Evolutionary conservation across 2,329 filamentous ascomycete species (phyloP).

Genomic region (Coleophoma crateriformis): DNA sequence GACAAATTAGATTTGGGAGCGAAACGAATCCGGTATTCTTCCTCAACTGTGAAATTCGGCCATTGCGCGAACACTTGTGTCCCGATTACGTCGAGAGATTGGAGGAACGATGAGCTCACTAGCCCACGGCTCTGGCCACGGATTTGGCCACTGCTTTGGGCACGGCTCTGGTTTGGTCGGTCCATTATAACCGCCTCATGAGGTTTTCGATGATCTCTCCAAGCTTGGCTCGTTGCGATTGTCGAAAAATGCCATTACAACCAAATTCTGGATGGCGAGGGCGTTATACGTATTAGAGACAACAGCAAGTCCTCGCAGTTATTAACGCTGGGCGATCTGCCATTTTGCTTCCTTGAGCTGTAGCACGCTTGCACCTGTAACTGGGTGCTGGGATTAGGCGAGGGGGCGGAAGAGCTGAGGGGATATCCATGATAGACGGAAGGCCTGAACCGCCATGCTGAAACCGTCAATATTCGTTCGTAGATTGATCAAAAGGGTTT

Average conservation of each 20-base stretch:
- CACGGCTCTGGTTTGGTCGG: background rate
- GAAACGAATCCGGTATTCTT: slow-evolving; percentile 2
- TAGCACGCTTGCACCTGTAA: background rate
- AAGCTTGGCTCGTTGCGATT: background rate
- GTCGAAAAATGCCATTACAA: background rate
- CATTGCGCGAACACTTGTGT: slow-evolving; percentile 5
- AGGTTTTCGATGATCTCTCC: background rate
- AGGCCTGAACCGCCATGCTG: background rate
- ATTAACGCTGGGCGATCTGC: no score
- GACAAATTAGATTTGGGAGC: slow-evolving; percentile 1
- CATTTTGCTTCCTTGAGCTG: background rate
- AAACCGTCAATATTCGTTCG: background rate
- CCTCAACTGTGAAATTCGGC: slow-evolving; percentile 10
- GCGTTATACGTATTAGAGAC: no score
- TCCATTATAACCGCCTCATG: background rate
- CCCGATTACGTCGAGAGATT: slow-evolving; percentile 2
- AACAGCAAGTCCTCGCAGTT: no score
- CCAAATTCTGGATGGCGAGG: background rate
- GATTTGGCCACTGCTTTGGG: no score
- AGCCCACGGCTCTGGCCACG: no score
- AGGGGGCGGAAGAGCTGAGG: background rate
- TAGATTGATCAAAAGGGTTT: background rate
- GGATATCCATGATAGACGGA: background rate
- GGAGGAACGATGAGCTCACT: slow-evolving; percentile 7
- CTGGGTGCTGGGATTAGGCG: background rate